Conservation (phyloP, 73 alveolate genomes). For the Blepharisma stoltei region DNA sequence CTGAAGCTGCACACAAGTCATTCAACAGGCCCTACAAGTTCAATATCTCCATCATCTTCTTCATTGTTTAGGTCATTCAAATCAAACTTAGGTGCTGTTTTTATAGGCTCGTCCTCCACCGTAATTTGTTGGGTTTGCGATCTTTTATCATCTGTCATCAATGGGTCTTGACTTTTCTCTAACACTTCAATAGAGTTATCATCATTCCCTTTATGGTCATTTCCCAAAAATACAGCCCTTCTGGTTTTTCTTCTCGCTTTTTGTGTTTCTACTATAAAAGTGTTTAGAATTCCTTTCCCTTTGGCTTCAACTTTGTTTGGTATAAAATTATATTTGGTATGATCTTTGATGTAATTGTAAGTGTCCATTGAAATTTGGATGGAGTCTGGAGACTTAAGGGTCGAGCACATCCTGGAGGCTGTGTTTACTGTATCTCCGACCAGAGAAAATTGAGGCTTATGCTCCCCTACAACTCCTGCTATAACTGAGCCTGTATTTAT, state of each 20-base stretch:
- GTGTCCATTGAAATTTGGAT: conserved; percentile 11
- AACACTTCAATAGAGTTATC: too few species aligned
- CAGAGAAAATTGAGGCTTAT: conserved; percentile 58
- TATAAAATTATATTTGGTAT: conserved; percentile 26
- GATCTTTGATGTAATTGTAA: conserved; percentile 12
- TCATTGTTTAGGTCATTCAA: neutral
- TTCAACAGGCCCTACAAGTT: conserved; percentile 26
- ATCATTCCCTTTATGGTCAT: too few species aligned
- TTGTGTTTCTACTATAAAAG: neutral
- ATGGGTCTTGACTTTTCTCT: too few species aligned
- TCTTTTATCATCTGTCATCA: too few species aligned
- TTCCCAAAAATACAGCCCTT: too few species aligned
- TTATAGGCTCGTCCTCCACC: too few species aligned
- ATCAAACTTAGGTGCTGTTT: neutral
- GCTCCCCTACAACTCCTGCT: conserved; percentile 67
- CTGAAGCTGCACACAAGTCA: conserved; percentile 10
- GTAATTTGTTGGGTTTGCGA: too few species aligned
- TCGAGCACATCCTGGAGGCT: conserved; percentile 50
- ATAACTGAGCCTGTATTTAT: conserved; percentile 56
- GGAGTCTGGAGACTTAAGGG: conserved; percentile 22
- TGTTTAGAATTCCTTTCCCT: conserved; percentile 29
- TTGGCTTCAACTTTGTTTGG: conserved; percentile 43
- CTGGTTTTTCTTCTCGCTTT: too few species aligned
- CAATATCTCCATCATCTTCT: conserved; percentile 19
- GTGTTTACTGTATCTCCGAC: conserved; percentile 69